Conservation (phyloP, 2,329 filamentous ascomycete species). For the Sarocladiaceae sp. region DNA sequence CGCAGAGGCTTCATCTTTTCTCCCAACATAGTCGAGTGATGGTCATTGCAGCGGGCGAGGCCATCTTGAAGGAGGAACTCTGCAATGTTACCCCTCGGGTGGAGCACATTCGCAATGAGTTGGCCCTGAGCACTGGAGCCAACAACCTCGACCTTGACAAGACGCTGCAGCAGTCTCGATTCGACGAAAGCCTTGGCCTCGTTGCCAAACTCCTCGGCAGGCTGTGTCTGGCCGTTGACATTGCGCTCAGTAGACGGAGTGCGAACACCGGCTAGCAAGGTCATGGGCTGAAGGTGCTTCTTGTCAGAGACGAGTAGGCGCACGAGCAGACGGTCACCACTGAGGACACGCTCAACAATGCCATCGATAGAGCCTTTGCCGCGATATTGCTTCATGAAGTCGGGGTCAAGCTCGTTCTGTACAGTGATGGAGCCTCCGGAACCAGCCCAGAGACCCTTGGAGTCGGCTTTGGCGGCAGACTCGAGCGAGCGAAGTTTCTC, state of each 20-base stretch:
- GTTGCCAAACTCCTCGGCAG: constrained; percentile 83
- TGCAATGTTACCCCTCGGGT: constrained; percentile 88
- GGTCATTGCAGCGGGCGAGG: constrained; percentile 87
- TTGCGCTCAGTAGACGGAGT: constrained; percentile 84
- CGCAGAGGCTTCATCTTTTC: constrained; percentile 80
- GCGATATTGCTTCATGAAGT: constrained; percentile 79
- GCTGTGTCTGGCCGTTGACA: constrained; percentile 72
- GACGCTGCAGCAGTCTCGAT: constrained; percentile 75
- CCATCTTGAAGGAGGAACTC: constrained; percentile 85
- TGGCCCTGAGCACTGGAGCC: constrained; percentile 87
- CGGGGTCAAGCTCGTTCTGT: constrained; percentile 71
- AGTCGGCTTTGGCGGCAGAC: constrained; percentile 67
- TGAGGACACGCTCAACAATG: constrained; percentile 85
- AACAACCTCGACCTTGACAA: constrained; percentile 74
- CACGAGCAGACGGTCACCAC: constrained; percentile 82
- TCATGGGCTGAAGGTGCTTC: constrained; percentile 83
- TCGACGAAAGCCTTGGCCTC: constrained; percentile 88
- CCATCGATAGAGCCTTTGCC: constrained; percentile 70
- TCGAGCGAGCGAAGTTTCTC: constrained; percentile 75
- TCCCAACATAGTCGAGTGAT: constrained; percentile 89
- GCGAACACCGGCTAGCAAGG: constrained; percentile 82
- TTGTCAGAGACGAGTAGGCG: constrained; percentile 74
- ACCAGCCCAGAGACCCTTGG: constrained; percentile 74
- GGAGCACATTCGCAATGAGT: constrained; percentile 79
- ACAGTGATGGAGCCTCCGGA: constrained; percentile 64